Percentiles rank a stretch among this genome's conserved stretches.
Evolutionary conservation across 2,329 filamentous ascomycete genomes (phyloP).

Genomic region (Verticillium isaacii): DNA sequence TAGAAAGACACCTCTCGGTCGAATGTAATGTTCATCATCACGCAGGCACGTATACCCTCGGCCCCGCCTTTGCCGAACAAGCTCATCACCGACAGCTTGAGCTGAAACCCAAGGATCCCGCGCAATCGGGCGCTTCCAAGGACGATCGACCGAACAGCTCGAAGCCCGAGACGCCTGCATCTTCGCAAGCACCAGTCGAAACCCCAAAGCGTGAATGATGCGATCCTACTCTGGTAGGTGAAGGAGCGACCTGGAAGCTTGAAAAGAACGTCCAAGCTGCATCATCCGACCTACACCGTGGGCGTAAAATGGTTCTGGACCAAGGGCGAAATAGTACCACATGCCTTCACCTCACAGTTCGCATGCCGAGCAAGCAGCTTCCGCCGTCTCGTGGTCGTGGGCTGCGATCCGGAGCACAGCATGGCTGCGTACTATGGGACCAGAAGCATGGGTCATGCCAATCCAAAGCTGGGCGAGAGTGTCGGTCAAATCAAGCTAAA

Average conservation of each 20-base stretch:
- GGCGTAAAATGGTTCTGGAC: no score
- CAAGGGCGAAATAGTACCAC: not conserved
- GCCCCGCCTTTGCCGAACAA: constrained; percentile 1
- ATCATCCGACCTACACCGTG: no score
- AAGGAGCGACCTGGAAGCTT: no score
- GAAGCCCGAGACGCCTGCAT: not conserved
- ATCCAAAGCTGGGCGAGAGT: no score
- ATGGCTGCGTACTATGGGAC: no score
- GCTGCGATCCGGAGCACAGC: no score
- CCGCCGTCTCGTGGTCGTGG: no score
- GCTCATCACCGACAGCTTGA: not conserved
- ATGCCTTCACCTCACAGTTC: not conserved
- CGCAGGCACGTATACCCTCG: not conserved
- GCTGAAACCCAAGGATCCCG: not conserved
- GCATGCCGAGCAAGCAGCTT: no score
- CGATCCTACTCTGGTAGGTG: not conserved
- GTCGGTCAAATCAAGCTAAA: no score
- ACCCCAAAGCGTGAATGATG: not conserved
- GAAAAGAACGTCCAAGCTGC: no score
- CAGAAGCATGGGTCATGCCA: no score
- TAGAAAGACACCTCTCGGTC: not conserved
- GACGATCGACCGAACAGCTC: not conserved
- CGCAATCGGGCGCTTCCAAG: not conserved
- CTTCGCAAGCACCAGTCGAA: not conserved
- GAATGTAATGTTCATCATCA: not conserved